phyloP scores from a whole-genome alignment of 208 protist genomes.

The Leishmania mexicana region DNA sequence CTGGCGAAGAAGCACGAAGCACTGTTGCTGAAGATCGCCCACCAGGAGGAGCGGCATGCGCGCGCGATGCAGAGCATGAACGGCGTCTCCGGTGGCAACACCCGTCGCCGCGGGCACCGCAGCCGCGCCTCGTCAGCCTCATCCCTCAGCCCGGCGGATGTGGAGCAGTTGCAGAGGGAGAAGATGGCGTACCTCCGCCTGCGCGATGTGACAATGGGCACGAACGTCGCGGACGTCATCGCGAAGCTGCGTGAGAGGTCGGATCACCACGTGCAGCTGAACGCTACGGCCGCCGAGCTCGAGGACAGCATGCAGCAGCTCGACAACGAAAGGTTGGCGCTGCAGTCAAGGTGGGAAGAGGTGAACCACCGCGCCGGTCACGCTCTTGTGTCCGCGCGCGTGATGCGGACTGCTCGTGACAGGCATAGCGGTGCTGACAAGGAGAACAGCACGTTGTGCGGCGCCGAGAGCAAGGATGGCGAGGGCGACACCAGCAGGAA shows the following conservation, averaged over 20 bases:
- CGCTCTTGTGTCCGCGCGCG: conserved; percentile 34
- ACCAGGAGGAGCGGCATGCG: conserved; percentile 75
- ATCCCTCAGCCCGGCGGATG: conserved; percentile 60
- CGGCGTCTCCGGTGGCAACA: background rate
- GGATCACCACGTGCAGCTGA: conserved; percentile 81
- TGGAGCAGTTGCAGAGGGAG: conserved; percentile 69
- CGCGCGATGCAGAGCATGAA: conserved; percentile 23
- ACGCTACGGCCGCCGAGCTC: conserved; percentile 64
- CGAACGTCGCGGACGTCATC: conserved; percentile 88
- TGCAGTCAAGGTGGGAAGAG: conserved; percentile 75
- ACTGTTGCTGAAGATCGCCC: conserved; percentile 64
- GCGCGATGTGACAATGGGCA: conserved; percentile 89
- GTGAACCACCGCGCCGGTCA: conserved; percentile 72
- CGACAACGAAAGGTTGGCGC: conserved; percentile 47
- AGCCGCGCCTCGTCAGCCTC: conserved; percentile 25
- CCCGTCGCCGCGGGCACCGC: conserved; percentile 25
- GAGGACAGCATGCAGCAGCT: conserved; percentile 56
- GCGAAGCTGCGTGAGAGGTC: conserved; percentile 83
- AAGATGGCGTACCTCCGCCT: conserved; percentile 92
- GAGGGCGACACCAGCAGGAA: conserved; percentile 9
- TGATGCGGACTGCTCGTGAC: conserved; percentile 48
- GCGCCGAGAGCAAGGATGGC: conserved; percentile 9
- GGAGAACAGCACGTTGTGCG: background rate
- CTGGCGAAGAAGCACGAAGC: conserved; percentile 63
- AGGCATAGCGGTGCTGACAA: background rate